Conservation (phyloP, 108 stramenopile species). For the Pseudonitzschia delicatissima region DNA sequence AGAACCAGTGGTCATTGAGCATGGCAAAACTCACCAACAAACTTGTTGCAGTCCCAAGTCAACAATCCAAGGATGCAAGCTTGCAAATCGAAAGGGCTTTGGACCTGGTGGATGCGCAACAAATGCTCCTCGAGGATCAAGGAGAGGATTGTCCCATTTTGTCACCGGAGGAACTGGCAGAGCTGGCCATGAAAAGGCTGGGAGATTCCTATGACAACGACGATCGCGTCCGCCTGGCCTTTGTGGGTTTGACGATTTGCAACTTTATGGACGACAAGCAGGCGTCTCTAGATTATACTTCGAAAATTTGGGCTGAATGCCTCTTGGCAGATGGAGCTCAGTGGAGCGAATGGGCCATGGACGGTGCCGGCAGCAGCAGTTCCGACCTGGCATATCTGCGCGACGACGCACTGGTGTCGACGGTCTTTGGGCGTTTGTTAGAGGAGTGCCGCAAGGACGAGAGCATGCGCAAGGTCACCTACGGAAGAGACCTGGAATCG, state of each 20-base stretch:
- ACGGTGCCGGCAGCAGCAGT: slow-evolving; percentile 3
- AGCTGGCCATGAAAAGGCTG: slow-evolving; percentile 25
- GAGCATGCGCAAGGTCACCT: slow-evolving; percentile 20
- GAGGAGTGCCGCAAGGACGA: slow-evolving; percentile 31
- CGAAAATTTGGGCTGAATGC: slow-evolving; percentile 31
- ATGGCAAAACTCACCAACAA: slow-evolving; percentile 41
- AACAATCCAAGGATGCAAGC: slow-evolving; percentile 3
- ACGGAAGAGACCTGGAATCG: slow-evolving; percentile 30
- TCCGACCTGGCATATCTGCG: slow-evolving; percentile 6
- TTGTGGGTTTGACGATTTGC: slow-evolving; percentile 29
- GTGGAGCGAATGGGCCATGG: slow-evolving; percentile 28
- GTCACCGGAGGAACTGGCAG: slow-evolving; percentile 26
- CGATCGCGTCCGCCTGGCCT: slow-evolving; percentile 25
- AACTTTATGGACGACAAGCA: slow-evolving; percentile 22
- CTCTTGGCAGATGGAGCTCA: slow-evolving; percentile 16
- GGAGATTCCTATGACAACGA: slow-evolving; percentile 15
- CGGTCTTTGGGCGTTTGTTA: slow-evolving; percentile 37
- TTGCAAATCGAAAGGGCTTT: slow-evolving; percentile 23
- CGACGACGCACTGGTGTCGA: not conserved
- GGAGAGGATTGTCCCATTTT: slow-evolving; percentile 2
- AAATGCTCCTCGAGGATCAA: slow-evolving; percentile 22
- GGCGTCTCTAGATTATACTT: slow-evolving; percentile 5
- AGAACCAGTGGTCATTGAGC: slow-evolving; percentile 27
- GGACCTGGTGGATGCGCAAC: slow-evolving; percentile 36
- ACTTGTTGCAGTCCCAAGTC: slow-evolving; percentile 15